Evolutionary conservation across 2,329 filamentous ascomycete species (phyloP), one percentile per base, ranked within the genome.

Genomic region (Metarhizium sp.): DNA sequence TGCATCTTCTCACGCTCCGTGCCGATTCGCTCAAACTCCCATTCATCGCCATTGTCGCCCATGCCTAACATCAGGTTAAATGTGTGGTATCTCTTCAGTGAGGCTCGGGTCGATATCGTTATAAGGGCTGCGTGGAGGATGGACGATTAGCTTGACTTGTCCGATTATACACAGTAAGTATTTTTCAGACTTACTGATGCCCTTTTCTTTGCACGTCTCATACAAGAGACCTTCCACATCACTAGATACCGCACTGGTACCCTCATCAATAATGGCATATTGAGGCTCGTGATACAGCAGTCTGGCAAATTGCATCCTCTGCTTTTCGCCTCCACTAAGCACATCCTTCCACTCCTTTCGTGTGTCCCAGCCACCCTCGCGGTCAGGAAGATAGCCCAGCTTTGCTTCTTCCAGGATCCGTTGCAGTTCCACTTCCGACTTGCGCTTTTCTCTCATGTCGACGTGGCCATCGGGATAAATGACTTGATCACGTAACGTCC

Each of bases 301-400:
- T 48, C 94, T 78, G 4, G 95, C 92, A 64, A 99, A 90, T 0
- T 84, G 90, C 81, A 99, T 90, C 25, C 94, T 80, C 74, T 99
- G 94, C 75, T 99, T 99, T 78, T 99, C 94, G 13, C 94, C 94
- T 43, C 94, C 94, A 60, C 87, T 92, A n/a, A 99, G 78, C 4
- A 99, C 90, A 63, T 97, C 92, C 73, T 97, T 96, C 94, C 94
- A 99, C 67, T 96, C 92, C 72, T 99, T 97, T 55, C 90, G 82
- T 4, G 90, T 94, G 67, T 99, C 90, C 91, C 91, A 97, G 14
- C 94, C 94, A 43, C 94, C 94, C 75, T 99, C 94, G 16, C 94
- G 85, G 51, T 92, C 85, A 1, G 90, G 89, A 1, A 99, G 79
- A 69, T 99, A 97, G 4, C 91, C 92, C 0, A 99, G 78, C 55